Evolutionary conservation across 768 basidiomycete genomes (phyloP), one percentile per base, ranked within the genome.

Genomic region (Pisolithus orientalis): DNA sequence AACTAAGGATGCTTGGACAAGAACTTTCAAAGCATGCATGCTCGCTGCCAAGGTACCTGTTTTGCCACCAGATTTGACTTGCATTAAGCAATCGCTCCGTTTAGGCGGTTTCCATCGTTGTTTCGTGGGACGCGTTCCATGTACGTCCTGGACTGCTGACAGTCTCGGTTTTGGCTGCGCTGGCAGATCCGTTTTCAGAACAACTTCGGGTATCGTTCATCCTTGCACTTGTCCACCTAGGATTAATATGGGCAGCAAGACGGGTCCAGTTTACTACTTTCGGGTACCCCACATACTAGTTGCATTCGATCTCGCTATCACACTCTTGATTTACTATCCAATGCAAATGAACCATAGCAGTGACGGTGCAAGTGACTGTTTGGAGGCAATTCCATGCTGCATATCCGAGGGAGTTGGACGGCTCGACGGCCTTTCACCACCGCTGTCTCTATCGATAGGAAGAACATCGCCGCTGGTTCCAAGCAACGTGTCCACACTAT

Each of bases 131-230:
- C 14, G 31, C 48, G 6, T 32, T 68, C 50, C 67, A 39, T 29
- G 63, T 61, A 6, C 65, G 65, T 37, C 59, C 64, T 2, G 49
- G 63, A 27, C 47, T 69, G 4, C 44, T 68, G 49, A 64, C 52
- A 0, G 49, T 60, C 13, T 61, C 75, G 38, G 62, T 70, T 7
- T 55, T 59, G 1, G 67, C 75, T 1, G 77, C 77, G 2, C 58
- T 79, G 27, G 52, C 66, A 21, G 80, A 82, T 64, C 77, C 74
- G 11, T 66, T 75, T 63, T 73, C 72, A 25, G 76, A 78, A 44
- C 64, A 62, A 21, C 53, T 76, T 9, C 51, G 57, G 47, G 58
- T 69, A 14, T 75, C 77, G 0, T 38, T 72, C 1, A 52, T 71
- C 31, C 64, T 81, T 14, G 73, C 69, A 0, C 24, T 67, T 24